Base-by-base conservation (phyloP, 1,284 basidiomycete species). In the Neotropicomus parvogracilis region DNA sequence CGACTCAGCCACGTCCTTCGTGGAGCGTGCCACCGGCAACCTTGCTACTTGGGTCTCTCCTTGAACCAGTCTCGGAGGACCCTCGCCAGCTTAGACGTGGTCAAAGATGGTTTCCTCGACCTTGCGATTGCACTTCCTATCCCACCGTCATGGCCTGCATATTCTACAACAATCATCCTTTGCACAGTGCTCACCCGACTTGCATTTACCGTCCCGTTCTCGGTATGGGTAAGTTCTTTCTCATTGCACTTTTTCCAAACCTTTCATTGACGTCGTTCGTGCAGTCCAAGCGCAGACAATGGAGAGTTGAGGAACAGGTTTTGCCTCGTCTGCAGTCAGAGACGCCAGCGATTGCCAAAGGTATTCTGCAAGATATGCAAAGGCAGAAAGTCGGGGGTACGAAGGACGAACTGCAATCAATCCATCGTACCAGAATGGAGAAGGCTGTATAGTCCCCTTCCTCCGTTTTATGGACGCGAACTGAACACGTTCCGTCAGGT, bases 161-260 rank as follows among this genome's bases (percentile, higher is more conserved):
- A 91, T 67, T 80, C 90, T 1, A 75, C 81, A 1, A 85, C 88
- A 3, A 90, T 95, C 53, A 83, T 94, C 36, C 63, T 90, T 4
- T 72, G 83, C 48, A 89, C 91, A 2, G 65, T 91, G 38, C 59
- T 78, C 12, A 74, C 84, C 28, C 81, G 92, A 55, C 69, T 85
- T 8, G 69, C 73, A 0, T 63, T 82, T 40, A 83, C 90, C 1
- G 73, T 92, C 6, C 92, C 91, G 16, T 74, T 89, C 52, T 81
- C 85, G 52, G 62, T 91, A 66, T 94, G 91, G 91, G 90, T 92
- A 56, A 56, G 80, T 67, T 26, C 17, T 32, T 48, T 27, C 35
- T 46, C 46, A 32, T 46, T 39, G 46, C 44, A 35, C 24, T 34
- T 45, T 41, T 38, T 38, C 28, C 38, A 48, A 46, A 45, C 29